phyloP scores from a whole-genome alignment of 2,329 filamentous ascomycete species.

The Colletotrichum kahawae region DNA sequence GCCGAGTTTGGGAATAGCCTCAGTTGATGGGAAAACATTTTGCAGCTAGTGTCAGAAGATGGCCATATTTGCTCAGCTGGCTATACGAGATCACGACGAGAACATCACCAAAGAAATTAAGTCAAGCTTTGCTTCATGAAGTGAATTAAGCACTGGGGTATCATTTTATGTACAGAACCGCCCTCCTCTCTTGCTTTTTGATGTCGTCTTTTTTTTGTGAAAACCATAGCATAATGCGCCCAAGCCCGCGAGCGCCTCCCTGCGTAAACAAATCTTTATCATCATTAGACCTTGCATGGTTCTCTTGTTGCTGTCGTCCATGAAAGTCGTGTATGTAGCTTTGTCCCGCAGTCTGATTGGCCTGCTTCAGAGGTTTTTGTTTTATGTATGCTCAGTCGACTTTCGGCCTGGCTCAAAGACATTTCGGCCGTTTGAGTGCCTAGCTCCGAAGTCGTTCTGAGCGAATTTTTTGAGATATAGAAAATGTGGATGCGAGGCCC shows the following conservation, averaged over 20 bases:
- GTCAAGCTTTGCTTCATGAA: not conserved
- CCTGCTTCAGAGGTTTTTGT: not conserved
- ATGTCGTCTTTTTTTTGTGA: not conserved
- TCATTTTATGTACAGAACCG: constrained; percentile 19
- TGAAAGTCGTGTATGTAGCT: not conserved
- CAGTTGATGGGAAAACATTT: not conserved
- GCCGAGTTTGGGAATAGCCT: not conserved
- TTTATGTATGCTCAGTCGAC: not conserved
- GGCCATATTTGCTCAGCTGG: rapidly evolving
- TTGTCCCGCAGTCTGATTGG: not conserved
- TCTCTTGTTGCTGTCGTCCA: constrained; percentile 6
- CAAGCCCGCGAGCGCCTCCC: constrained; percentile 2
- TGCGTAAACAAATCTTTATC: not conserved
- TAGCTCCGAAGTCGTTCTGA: not conserved
- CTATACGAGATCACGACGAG: rapidly evolving
- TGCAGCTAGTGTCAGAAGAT: not conserved
- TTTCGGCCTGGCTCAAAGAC: not conserved
- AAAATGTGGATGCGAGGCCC: not conserved
- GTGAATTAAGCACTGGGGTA: constrained; percentile 19
- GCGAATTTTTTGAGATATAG: not conserved
- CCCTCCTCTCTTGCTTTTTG: not conserved
- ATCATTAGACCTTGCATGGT: not conserved
- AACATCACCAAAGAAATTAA: not conserved
- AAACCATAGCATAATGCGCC: constrained; percentile 3
- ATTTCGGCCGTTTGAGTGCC: not conserved